Evolutionary conservation across 2,329 filamentous ascomycete genomes (phyloP).

Genomic region (Alternaria atra): DNA sequence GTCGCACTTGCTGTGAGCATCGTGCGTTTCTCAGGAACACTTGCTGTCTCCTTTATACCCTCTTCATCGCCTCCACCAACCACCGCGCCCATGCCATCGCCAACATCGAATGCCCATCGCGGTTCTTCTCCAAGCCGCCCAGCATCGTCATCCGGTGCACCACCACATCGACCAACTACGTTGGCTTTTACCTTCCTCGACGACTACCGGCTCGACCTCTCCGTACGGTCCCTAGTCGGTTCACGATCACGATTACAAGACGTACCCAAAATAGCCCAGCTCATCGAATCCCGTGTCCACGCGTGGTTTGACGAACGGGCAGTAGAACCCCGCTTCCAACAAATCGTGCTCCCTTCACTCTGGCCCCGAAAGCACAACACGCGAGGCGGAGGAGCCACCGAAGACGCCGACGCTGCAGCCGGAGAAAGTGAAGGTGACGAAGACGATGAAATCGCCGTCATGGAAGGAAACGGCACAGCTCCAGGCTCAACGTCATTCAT

Average conservation of each 20-base stretch:
- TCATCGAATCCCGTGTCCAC: conserved; percentile 81
- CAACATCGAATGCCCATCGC: conserved; percentile 54
- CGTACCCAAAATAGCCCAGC: conserved; percentile 86
- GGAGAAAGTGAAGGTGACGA: conserved; percentile 50
- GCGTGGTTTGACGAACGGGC: conserved; percentile 88
- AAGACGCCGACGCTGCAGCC: conserved; percentile 44
- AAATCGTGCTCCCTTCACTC: conserved; percentile 81
- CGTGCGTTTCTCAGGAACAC: conserved; percentile 91
- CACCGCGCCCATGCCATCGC: conserved; percentile 37
- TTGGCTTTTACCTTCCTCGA: conserved; percentile 94
- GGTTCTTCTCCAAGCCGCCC: conserved; percentile 56
- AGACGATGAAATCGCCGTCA: conserved; percentile 23
- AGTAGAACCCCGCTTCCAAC: conserved; percentile 86
- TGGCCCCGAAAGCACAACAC: conserved; percentile 89
- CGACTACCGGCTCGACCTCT: conserved; percentile 85
- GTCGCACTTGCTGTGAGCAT: conserved; percentile 92
- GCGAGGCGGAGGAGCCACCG: conserved; percentile 72
- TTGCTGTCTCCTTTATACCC: conserved; percentile 93
- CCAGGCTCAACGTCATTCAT: conserved; percentile 15
- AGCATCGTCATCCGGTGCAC: conserved; percentile 26
- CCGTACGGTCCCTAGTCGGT: conserved; percentile 79
- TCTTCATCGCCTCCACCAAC: conserved; percentile 52
- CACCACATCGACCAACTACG: conserved; percentile 71
- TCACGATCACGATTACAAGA: conserved; percentile 83
- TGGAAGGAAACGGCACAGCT: conserved; percentile 19